Evolutionary conservation across 23 red algal genomes (phyloP).

Genomic region (Gracilariopsis chorda): DNA sequence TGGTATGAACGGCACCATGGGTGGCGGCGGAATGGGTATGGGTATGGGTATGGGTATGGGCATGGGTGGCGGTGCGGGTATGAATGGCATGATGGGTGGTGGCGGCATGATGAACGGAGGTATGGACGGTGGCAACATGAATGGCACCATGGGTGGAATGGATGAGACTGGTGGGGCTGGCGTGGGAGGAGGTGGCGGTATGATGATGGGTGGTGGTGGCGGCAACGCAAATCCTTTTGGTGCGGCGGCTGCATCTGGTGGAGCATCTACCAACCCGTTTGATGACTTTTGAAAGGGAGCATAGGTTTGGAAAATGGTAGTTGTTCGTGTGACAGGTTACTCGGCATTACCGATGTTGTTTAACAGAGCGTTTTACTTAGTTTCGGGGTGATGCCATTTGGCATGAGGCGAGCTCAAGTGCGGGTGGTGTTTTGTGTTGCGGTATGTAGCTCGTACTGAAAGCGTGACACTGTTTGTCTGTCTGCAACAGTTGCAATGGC

Average conservation of each 20-base stretch:
- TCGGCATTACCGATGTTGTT: no score
- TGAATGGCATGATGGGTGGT: constrained; percentile 59
- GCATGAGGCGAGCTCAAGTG: no score
- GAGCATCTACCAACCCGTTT: constrained; percentile 54
- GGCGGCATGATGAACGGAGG: constrained; percentile 9
- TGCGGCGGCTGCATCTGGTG: constrained; percentile 2
- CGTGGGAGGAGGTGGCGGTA: background rate
- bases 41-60: constrained; percentile 14
- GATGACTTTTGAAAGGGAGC: constrained; percentile 54
- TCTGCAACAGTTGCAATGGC: no score
- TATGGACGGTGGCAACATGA: constrained; percentile 27
- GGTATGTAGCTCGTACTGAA: no score
- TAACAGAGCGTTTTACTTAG: no score
- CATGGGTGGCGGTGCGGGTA: constrained; percentile 36
- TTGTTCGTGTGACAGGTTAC: no score
- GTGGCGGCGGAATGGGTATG: constrained; percentile 38
- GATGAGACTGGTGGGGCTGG: background rate
- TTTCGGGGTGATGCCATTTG: no score
- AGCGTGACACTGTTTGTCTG: no score
- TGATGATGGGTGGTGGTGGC: constrained; percentile 24
- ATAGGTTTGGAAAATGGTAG: no score
- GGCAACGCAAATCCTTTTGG: constrained; percentile 51
- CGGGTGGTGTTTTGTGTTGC: no score
- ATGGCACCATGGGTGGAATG: constrained; percentile 30
- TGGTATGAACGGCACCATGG: constrained; percentile 15